These are phyloP conservation scores for Exophiala sideris DNA, from an alignment of 2,329 filamentous ascomycete species.

Conservation along the genomic window DNA sequence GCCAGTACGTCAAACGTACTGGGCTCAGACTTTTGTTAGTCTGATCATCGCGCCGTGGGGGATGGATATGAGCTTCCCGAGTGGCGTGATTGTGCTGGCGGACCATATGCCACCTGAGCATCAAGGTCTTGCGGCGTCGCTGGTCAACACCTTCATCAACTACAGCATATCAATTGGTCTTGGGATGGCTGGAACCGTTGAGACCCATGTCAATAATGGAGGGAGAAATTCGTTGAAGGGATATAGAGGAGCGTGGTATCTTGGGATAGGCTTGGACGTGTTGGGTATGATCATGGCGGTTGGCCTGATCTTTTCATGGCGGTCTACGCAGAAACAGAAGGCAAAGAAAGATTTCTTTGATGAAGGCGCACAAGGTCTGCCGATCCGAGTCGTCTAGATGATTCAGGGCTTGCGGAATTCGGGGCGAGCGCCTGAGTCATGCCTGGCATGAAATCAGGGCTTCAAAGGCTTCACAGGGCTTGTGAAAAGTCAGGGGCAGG, in stretches of 20 bases:
- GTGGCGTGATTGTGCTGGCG: conserved; percentile 59
- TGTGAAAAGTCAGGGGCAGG: too few relatives aligned
- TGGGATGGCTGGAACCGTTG: conserved; percentile 64
- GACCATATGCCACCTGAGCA: conserved; percentile 48
- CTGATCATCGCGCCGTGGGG: conserved; percentile 33
- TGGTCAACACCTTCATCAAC: conserved; percentile 64
- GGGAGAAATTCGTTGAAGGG: conserved; percentile 37
- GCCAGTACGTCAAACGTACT: conserved; percentile 42
- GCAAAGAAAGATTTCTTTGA: background rate
- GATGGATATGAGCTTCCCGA: conserved; percentile 62
- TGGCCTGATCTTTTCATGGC: background rate
- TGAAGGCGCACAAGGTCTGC: too few relatives aligned
- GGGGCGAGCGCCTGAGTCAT: too few relatives aligned
- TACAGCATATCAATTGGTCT: conserved; percentile 65
- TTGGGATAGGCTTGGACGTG: conserved; percentile 37
- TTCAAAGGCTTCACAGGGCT: too few relatives aligned
- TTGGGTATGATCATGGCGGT: conserved; percentile 26
- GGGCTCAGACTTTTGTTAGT: conserved; percentile 37
- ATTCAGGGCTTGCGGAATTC: too few relatives aligned
- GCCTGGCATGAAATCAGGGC: too few relatives aligned
- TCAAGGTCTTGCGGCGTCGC: conserved; percentile 52
- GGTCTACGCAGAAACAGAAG: background rate
- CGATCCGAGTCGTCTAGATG: too few relatives aligned
- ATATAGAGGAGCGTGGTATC: conserved; percentile 42
- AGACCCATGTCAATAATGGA: conserved; percentile 46